Base-by-base conservation (phyloP, 2,329 filamentous ascomycete genomes). In the Zarea fungicola region DNA sequence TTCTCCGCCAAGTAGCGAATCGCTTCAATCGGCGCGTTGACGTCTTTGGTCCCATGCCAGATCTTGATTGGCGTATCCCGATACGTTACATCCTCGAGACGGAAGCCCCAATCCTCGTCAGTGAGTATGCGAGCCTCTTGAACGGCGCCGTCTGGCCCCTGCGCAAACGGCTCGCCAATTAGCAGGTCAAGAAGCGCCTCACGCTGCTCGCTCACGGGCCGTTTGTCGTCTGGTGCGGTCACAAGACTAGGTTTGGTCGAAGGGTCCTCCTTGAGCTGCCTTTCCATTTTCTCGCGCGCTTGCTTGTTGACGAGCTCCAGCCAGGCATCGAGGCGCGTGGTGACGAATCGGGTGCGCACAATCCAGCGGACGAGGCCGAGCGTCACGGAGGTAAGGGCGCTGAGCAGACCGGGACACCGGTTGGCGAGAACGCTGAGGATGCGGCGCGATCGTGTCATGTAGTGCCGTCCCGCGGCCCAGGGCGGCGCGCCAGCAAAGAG, bases 1-100 rank as follows among this genome's bases (percentile, higher is more conserved):
- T 56, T 55, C 22, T 66, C 56, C 1, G 65, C 63, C 58, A 71
- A 61, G 43, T 65, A 68, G n/a, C 65, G 58, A 5, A 67, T 60
- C 58, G 63, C 61, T 18, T 48, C 49, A 9, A 66, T 57, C 1
- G 65, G 66, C 2, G 60, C 58, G 32, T 68, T 64, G 10, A 21
- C 45, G 25, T 68, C 65, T 16, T 59, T 52, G 2, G 49, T 52
- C 2, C 66, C 65, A 42, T 69, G 63, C 62, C 65, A 68, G 6
- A 64, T 60, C 19, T 54, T 49, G 28, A 69, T 48, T 7, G 56
- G 53, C 23, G 25, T 25, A 10, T 32, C 26, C 8, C 44, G 44
- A 35, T 55, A 62, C 6, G 51, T 32, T 3, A 67, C 53, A 18
- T 62, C 58, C 19, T 63, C 60, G 21, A 65, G 54, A 0, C 44